Percentiles rank a stretch among this genome's conserved stretches.
Conservation (phyloP, 306 rosid genomes). For the Ochetophila trinervis region DNA sequence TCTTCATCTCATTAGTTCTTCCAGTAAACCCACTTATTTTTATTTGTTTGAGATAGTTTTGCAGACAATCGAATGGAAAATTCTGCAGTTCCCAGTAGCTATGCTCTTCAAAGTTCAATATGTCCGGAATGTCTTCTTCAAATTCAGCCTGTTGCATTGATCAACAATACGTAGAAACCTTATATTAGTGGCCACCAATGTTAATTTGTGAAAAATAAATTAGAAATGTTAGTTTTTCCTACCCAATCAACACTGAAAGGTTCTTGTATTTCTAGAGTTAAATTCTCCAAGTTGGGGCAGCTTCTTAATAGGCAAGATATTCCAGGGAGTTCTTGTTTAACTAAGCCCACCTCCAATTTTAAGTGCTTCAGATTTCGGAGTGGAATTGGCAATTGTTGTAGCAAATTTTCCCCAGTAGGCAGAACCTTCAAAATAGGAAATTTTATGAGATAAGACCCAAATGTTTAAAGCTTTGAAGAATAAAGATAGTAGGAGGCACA, state of each 20-base stretch:
- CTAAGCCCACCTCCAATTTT: constrained; percentile 8
- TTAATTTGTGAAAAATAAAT: neutral
- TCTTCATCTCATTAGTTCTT: constrained; percentile 4
- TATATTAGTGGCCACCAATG: neutral
- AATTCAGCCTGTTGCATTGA: constrained; percentile 12
- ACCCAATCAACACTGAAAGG: constrained; percentile 10
- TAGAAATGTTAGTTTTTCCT: neutral
- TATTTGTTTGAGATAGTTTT: constrained; percentile 5
- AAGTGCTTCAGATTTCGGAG: constrained; percentile 3
- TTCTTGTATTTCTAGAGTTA: constrained; percentile 4
- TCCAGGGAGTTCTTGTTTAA: constrained; percentile 16
- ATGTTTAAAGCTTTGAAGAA: neutral
- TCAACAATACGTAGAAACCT: neutral
- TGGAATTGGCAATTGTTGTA: constrained; percentile 9
- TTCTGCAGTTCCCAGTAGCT: constrained; percentile 11
- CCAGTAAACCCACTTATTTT: constrained; percentile 5
- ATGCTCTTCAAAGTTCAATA: constrained; percentile 18
- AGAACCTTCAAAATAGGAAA: constrained; percentile 13
- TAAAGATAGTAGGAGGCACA: too few relatives aligned
- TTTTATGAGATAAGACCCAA: neutral
- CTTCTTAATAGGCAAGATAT: constrained; percentile 17
- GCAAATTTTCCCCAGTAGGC: constrained; percentile 18
- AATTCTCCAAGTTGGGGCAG: constrained; percentile 14
- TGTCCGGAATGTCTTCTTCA: constrained; percentile 10
- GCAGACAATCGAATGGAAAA: constrained; percentile 8